These are phyloP conservation scores for Phytopythium ostracodes DNA, from an alignment of 352 stramenopile genomes.

Conservation along the genomic window DNA sequence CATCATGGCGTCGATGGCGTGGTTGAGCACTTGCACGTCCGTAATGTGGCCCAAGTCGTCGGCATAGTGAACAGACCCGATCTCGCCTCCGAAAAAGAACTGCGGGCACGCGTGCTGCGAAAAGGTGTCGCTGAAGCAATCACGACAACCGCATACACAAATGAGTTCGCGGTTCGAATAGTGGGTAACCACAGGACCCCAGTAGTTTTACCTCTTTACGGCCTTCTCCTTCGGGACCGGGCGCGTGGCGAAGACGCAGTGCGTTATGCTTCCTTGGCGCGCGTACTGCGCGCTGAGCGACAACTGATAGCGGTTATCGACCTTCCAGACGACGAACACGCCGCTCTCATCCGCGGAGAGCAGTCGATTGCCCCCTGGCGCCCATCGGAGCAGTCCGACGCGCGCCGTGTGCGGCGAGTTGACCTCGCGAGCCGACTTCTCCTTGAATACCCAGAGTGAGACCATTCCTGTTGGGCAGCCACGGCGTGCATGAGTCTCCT, in stretches of 20 bases:
- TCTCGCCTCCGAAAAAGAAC: constrained; percentile 94
- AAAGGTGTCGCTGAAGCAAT: constrained; percentile 34
- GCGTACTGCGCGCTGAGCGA: constrained; percentile 80
- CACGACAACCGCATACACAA: not conserved
- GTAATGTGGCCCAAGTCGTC: constrained; percentile 92
- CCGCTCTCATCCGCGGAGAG: constrained; percentile 88
- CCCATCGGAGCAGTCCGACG: constrained; percentile 86
- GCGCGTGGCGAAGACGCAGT: constrained; percentile 80
- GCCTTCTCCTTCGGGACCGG: constrained; percentile 33
- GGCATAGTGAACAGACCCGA: constrained; percentile 86
- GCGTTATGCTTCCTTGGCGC: constrained; percentile 83
- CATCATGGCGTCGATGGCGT: constrained; percentile 88
- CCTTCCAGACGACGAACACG: constrained; percentile 83
- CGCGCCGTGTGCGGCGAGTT: constrained; percentile 78
- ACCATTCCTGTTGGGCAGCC: constrained; percentile 47
- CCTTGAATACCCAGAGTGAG: constrained; percentile 78
- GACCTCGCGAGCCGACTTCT: constrained; percentile 63
- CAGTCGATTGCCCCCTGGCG: constrained; percentile 79
- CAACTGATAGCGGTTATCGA: constrained; percentile 76
- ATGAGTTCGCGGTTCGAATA: not conserved
- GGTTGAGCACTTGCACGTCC: constrained; percentile 83
- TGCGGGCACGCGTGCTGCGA: constrained; percentile 60
- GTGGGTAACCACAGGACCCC: not conserved
- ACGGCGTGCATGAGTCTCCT: constrained; percentile 1
- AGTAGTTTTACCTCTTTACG: constrained; percentile 28